Evolutionary conservation across 192 early-diverging fungal species (phyloP), one percentile per base, ranked within the genome.

Genomic region (Backusella mclennaniae): DNA sequence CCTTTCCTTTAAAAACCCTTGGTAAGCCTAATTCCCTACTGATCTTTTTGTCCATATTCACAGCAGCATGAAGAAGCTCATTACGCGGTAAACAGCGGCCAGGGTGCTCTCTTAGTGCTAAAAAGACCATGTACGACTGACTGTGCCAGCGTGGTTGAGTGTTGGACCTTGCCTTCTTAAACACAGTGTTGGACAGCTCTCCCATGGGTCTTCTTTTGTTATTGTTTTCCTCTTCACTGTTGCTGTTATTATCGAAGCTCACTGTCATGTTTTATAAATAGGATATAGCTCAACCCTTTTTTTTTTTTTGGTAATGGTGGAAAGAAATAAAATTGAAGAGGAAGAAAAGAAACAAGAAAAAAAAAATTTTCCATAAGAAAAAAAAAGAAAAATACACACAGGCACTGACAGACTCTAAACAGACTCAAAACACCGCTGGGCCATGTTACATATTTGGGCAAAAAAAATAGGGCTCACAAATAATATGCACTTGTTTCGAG

Each of bases 121-220:
- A 74, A 73, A 94, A 93, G 80, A 97, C 84, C 75, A 97, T 81
- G 78, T 95, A 96, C 33, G 92, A 90, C 74, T 96, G 95, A 56
- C 89, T 97, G 42, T 95, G 94, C 96, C 96, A 97, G n/a, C 95
- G 84, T 21, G 95, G 95, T 72, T 83, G 70, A 6, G 75, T 72
- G 19, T 35, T 67, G 3, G 66, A 8, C 8, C 56, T 23, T 63
- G 56, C 23, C 9, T 63, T 63, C 26, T 63, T 63, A 26, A 63
- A 63, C 26, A 63, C 23, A 23, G 56, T 63, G 56, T 63, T 63
- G 56, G 56, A 63, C 6, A 63, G 23, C 4, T 63, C 56, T 63
- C 56, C 56, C 56, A 63, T 63, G 12, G 56, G 56, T n/a, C 7
- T 29, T 29, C 56, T 11, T 11, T 63, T 63, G 56, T 1, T 14